These are phyloP conservation scores for Kwoniella bestiolae DNA, from an alignment of 768 basidiomycete genomes.

Conservation along the genomic window DNA sequence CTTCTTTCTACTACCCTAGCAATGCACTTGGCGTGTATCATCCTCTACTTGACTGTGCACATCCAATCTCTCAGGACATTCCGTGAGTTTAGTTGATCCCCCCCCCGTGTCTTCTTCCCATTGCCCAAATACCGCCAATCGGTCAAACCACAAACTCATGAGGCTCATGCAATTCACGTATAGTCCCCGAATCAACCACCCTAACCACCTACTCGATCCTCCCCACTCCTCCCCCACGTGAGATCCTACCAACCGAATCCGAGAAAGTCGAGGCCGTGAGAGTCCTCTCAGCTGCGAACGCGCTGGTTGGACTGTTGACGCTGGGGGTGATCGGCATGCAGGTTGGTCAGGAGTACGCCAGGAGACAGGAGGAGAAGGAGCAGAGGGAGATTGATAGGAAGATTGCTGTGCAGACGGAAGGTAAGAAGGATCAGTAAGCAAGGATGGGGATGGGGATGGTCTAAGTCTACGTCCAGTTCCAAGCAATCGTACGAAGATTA, in stretches of 20 bases:
- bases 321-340: constrained; percentile 60
- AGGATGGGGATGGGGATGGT: too few species aligned
- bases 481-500: too few species aligned
- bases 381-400: constrained; percentile 56
- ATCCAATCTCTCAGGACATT: constrained; percentile 78
- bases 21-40: constrained; percentile 70
- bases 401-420: constrained; percentile 17
- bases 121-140: neutral
- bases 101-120: neutral
- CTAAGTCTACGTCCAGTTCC: too few species aligned
- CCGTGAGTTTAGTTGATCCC: constrained; percentile 53
- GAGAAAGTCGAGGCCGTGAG: constrained; percentile 79
- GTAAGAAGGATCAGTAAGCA: constrained; percentile 44
- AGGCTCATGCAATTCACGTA: too few species aligned
- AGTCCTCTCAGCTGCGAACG: constrained; percentile 82
- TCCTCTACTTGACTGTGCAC: constrained; percentile 81
- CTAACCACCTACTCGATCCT: constrained; percentile 51
- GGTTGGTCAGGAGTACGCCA: constrained; percentile 85
- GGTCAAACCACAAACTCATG: neutral
- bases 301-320: constrained; percentile 75
- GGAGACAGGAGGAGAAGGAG: constrained; percentile 64
- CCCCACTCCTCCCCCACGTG: constrained; percentile 47
- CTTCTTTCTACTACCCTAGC: constrained; percentile 1
- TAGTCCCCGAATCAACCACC: constrained; percentile 49
- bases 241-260: constrained; percentile 59